Percentiles rank a stretch among this genome's conserved stretches.
Evolutionary conservation across 2,329 filamentous ascomycete species (phyloP).

Genomic region (Aureobasidium sp.): DNA sequence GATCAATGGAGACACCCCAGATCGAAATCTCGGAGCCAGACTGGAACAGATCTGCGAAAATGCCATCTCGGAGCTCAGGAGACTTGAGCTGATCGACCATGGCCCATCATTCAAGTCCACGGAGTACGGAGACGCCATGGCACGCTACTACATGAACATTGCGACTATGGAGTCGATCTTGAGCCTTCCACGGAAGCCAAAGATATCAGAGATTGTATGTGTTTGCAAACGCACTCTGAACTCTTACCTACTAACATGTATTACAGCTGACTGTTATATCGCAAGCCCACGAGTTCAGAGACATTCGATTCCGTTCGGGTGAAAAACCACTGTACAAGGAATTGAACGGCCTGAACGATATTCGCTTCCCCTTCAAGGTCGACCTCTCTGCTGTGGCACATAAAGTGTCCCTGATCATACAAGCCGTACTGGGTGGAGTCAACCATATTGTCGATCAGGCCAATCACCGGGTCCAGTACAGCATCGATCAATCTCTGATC

Average conservation of each 20-base stretch:
- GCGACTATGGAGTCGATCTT: conserved; percentile 68
- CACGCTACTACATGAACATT: conserved; percentile 70
- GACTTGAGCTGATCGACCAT: conserved; percentile 47
- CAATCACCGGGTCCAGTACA: conserved; percentile 48
- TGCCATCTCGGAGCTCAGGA: conserved; percentile 56
- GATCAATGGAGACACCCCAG: conserved; percentile 45
- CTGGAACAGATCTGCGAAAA: conserved; percentile 63
- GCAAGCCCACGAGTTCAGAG: conserved; percentile 62
- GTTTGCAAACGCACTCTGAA: background rate
- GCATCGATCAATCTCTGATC: conserved; percentile 52
- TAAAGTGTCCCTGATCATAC: conserved; percentile 70
- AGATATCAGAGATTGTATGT: conserved; percentile 59
- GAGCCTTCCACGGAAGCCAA: conserved; percentile 50
- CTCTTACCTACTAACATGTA: background rate
- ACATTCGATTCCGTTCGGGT: conserved; percentile 59
- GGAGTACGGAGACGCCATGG: conserved; percentile 71
- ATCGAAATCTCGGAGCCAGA: conserved; percentile 49
- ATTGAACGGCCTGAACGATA: conserved; percentile 58
- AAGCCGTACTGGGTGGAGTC: conserved; percentile 60
- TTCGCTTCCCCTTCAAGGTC: conserved; percentile 63
- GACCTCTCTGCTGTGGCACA: conserved; percentile 57
- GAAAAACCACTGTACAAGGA: conserved; percentile 64
- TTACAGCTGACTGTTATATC: conserved; percentile 56
- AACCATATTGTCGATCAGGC: conserved; percentile 52
- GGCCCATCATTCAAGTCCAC: conserved; percentile 50